Conservation (phyloP, 2,329 filamentous ascomycete genomes). For the Akanthomyces lecanii region DNA sequence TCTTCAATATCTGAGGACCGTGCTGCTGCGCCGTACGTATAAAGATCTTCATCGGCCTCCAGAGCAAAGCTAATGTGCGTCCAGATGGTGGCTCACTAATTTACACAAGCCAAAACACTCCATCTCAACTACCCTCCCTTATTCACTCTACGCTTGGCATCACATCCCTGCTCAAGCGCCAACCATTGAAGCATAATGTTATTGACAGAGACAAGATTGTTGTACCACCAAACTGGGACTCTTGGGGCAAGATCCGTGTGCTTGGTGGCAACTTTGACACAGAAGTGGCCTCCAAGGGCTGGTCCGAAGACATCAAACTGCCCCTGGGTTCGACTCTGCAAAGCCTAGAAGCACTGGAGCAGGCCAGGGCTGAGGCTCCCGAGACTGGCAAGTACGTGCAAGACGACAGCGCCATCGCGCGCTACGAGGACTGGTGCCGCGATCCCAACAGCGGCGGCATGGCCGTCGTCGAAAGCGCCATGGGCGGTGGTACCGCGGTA, state of each 20-base stretch:
- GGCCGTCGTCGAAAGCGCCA: slow-evolving; percentile 37
- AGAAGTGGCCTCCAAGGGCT: slow-evolving; percentile 77
- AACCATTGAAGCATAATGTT: slow-evolving; percentile 81
- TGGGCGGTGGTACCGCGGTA: slow-evolving; percentile 33
- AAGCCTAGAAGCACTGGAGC: slow-evolving; percentile 20
- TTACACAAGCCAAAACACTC: slow-evolving; percentile 73
- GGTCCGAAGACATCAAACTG: slow-evolving; percentile 77
- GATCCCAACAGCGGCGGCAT: slow-evolving; percentile 63
- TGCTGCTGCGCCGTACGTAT: slow-evolving; percentile 74
- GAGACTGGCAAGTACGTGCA: slow-evolving; percentile 24
- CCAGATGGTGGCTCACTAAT: slow-evolving; percentile 79
- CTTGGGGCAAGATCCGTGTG: slow-evolving; percentile 94
- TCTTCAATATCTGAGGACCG: slow-evolving; percentile 84
- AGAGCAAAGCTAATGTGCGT: slow-evolving; percentile 22
- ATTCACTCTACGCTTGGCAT: slow-evolving; percentile 84
- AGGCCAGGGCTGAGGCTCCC: slow-evolving; percentile 23
- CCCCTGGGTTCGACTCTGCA: slow-evolving; percentile 30
- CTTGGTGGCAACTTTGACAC: slow-evolving; percentile 89
- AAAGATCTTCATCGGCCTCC: slow-evolving; percentile 16
- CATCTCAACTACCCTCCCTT: slow-evolving; percentile 72
- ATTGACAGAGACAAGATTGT: slow-evolving; percentile 93
- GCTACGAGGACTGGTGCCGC: slow-evolving; percentile 75
- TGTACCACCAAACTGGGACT: slow-evolving; percentile 96
- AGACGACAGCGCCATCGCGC: slow-evolving; percentile 54
- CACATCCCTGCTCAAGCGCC: slow-evolving; percentile 73